phyloP scores from a whole-genome alignment of 2,329 filamentous ascomycete species.

The Blastomyces gilchristii region DNA sequence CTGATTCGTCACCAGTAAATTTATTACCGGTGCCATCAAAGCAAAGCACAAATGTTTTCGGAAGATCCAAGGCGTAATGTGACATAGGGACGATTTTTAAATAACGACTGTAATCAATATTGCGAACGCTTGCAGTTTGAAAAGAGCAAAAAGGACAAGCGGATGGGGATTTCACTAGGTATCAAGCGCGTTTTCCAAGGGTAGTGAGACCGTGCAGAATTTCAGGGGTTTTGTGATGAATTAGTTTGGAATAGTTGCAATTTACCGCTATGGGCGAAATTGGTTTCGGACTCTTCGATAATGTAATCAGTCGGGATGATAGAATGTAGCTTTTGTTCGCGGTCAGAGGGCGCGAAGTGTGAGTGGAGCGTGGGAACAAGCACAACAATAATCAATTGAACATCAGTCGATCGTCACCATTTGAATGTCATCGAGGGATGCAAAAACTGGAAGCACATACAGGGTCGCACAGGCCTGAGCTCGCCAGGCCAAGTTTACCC shows the following conservation, averaged over 20 bases:
- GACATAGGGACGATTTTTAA: slow-evolving; percentile 23
- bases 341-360: background rate
- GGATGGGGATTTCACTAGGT: background rate
- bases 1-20: slow-evolving; percentile 29
- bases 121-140: background rate
- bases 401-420: background rate
- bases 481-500: too few species aligned
- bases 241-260: too few species aligned
- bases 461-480: too few species aligned
- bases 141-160: background rate
- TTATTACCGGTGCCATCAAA: slow-evolving; percentile 24
- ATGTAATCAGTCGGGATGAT: background rate
- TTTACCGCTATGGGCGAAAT: background rate
- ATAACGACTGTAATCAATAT: background rate
- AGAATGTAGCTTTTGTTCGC: background rate
- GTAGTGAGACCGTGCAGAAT: too few species aligned
- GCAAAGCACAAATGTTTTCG: slow-evolving; percentile 23
- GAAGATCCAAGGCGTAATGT: slow-evolving; percentile 40
- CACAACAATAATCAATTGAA: background rate
- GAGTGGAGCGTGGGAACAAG: background rate
- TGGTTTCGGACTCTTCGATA: background rate
- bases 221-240: too few species aligned
- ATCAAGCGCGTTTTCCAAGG: background rate
- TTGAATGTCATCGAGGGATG: background rate
- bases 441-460: too few species aligned